phyloP scores from a whole-genome alignment of 169 alveolate genomes.

The Perkinsus olseni region DNA sequence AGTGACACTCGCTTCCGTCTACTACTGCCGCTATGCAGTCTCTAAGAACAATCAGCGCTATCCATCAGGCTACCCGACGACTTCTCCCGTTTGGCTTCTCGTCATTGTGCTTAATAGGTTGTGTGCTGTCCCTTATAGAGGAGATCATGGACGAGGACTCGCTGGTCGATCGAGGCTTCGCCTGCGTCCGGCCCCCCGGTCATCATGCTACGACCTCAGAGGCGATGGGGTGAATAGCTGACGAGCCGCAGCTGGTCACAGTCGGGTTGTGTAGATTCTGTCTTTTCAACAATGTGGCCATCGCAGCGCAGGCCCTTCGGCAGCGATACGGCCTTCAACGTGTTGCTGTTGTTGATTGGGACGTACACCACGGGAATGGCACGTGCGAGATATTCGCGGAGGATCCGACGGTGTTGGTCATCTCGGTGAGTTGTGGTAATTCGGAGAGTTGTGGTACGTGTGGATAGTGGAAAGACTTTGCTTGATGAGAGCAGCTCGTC shows the following conservation, averaged over 20 bases:
- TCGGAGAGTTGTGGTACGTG: not conserved
- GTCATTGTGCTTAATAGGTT: no score
- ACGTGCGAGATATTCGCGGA: slow-evolving; percentile 77
- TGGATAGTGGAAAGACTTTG: no score
- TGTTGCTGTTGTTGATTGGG: slow-evolving; percentile 85
- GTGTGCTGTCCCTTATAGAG: not conserved
- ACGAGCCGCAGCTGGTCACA: no score
- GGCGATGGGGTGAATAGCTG: slow-evolving; percentile 14
- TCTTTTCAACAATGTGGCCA: slow-evolving; percentile 79
- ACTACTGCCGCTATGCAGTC: no score
- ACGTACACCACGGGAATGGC: slow-evolving; percentile 92
- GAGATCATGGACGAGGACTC: not conserved
- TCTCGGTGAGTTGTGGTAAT: slow-evolving; percentile 58
- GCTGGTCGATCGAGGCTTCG: slow-evolving; percentile 43
- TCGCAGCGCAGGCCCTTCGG: slow-evolving; percentile 77
- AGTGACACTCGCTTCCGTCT: no score
- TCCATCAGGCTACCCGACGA: no score
- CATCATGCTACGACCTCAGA: slow-evolving; percentile 54
- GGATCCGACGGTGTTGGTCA: slow-evolving; percentile 38
- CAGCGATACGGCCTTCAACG: slow-evolving; percentile 61
- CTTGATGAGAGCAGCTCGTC: no score
- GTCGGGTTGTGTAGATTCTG: slow-evolving; percentile 78
- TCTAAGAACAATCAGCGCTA: no score
- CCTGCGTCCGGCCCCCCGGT: slow-evolving; percentile 56
- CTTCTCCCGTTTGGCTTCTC: no score